phyloP scores from a whole-genome alignment of 2,329 filamentous ascomycete genomes.

The Coniella vitis region DNA sequence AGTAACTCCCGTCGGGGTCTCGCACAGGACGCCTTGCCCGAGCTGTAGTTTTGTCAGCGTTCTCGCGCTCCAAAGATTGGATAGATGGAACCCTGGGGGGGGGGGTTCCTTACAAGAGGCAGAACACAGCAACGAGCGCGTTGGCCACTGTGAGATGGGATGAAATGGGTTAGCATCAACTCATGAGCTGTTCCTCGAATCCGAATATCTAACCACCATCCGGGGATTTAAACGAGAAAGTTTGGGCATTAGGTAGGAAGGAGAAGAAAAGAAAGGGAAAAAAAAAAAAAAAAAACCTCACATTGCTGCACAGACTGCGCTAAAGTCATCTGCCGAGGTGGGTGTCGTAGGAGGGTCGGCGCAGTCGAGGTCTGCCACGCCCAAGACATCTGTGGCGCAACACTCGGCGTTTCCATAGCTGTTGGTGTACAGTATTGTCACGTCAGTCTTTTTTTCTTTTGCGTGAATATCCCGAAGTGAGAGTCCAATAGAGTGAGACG shows the following conservation, averaged over 20 bases:
- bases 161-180: not conserved
- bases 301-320: slow-evolving; percentile 35
- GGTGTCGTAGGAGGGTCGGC: slow-evolving; percentile 22
- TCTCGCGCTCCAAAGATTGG: not conserved
- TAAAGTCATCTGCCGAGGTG: slow-evolving; percentile 20
- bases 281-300: not conserved
- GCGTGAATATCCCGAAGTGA: too few species aligned
- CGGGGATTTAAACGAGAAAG: too few species aligned
- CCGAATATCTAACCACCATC: too few species aligned
- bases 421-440: too few species aligned
- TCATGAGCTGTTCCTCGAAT: too few species aligned
- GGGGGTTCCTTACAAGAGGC: slow-evolving; percentile 32
- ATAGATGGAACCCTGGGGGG: not conserved
- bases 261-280: too few species aligned
- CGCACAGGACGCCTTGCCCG: slow-evolving; percentile 28
- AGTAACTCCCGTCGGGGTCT: slow-evolving; percentile 24
- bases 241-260: too few species aligned
- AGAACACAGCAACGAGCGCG: slow-evolving; percentile 51
- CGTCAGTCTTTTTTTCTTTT: not conserved
- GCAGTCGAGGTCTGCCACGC: slow-evolving; percentile 52
- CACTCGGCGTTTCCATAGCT: slow-evolving; percentile 41
- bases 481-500: not conserved
- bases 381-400: slow-evolving; percentile 56
- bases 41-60: slow-evolving; percentile 20
- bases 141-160: slow-evolving; percentile 31